A percentile compares a stretch with the other conserved stretches of the same genome.
These are phyloP conservation scores for Vaucheria bursata DNA, from an alignment of 352 stramenopile species.

Conservation along the genomic window DNA sequence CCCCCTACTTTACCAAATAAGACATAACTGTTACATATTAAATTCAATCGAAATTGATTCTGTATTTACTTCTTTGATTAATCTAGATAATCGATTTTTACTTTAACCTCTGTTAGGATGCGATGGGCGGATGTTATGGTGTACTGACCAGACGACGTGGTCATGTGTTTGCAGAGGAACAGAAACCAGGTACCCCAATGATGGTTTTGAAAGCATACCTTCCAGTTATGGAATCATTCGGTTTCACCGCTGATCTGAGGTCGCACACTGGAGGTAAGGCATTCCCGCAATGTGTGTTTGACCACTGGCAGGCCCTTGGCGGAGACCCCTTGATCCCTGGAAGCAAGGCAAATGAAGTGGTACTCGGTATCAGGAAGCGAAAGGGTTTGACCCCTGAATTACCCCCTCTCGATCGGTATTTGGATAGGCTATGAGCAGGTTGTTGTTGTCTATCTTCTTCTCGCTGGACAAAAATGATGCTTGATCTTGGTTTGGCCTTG, in stretches of 20 bases:
- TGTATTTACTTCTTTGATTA: too few species aligned
- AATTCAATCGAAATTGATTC: too few species aligned
- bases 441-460: not conserved
- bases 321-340: constrained; percentile 78
- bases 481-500: too few species aligned
- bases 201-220: constrained; percentile 98
- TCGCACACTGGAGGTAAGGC: constrained; percentile 97
- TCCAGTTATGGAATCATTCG: constrained; percentile 99
- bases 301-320: constrained; percentile 93
- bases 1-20: too few species aligned
- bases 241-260: constrained; percentile 95
- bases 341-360: constrained; percentile 88
- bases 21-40: too few species aligned
- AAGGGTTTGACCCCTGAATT: constrained; percentile 94
- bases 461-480: not conserved
- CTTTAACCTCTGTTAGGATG: constrained; percentile 66
- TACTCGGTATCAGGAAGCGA: constrained; percentile 83
- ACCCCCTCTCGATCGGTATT: constrained; percentile 93
- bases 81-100: too few species aligned
- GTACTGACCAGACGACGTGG: constrained; percentile 95
- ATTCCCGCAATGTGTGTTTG: constrained; percentile 98
- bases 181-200: constrained; percentile 92
- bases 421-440: constrained; percentile 99
- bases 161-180: constrained; percentile 97
- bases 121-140: constrained; percentile 97